Percentiles rank a stretch among this genome's conserved stretches.
Conservation (phyloP, 352 stramenopile species). For the Globisporangium nagaii region DNA sequence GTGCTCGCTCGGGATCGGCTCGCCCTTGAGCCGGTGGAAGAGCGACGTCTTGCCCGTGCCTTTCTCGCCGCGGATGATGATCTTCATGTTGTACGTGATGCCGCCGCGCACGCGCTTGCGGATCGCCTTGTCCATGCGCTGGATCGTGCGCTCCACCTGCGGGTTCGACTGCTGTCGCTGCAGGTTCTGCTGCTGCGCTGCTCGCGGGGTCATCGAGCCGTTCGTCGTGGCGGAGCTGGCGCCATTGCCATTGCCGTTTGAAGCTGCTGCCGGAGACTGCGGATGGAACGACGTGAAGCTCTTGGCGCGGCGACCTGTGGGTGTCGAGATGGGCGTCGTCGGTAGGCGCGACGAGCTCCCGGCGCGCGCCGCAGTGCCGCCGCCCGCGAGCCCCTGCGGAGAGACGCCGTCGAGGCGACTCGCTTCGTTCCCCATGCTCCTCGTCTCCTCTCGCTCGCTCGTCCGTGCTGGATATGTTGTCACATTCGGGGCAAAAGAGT, state of each 20-base stretch:
- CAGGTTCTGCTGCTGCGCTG: neutral
- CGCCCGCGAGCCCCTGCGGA: conserved; percentile 5
- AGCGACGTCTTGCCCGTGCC: conserved; percentile 89
- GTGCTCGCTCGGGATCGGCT: conserved; percentile 67
- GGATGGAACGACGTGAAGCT: conserved; percentile 33
- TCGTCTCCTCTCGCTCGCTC: neutral
- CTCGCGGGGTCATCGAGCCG: neutral
- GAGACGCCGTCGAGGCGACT: conserved; percentile 30
- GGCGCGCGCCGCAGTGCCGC: neutral
- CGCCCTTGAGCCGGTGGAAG: conserved; percentile 77
- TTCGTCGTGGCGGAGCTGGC: no score
- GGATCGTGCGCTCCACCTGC: conserved; percentile 55
- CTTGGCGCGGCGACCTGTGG: conserved; percentile 24
- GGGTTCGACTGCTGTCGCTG: conserved; percentile 3
- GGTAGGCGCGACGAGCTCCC: conserved; percentile 1
- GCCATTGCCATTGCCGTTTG: conserved; percentile 5
- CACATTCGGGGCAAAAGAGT: no score
- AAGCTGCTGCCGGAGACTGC: conserved; percentile 10
- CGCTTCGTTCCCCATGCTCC: conserved; percentile 50
- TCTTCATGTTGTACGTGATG: conserved; percentile 91
- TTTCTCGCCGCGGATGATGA: conserved; percentile 75
- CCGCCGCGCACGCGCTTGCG: conserved; percentile 69
- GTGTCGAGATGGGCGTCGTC: conserved; percentile 23
- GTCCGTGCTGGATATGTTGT: no score
- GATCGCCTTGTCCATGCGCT: conserved; percentile 81